Evolutionary conservation across 2,329 filamentous ascomycete species (phyloP), one percentile per base, ranked within the genome.

Genomic region (Colletotrichum brevisporum): DNA sequence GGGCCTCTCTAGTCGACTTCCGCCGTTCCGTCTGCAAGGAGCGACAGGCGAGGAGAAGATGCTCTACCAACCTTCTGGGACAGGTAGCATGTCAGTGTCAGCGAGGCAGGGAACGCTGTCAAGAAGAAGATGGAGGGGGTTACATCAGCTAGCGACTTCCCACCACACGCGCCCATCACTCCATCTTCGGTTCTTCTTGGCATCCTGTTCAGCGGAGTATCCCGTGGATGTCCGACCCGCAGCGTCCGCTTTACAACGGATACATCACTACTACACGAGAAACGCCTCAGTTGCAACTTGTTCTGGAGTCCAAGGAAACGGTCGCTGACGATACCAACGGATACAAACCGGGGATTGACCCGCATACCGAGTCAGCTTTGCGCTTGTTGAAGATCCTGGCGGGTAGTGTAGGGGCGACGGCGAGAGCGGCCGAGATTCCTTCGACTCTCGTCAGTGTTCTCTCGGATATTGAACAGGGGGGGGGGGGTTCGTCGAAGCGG

Each of bases 1-100:
- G 45, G 54, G 53, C 64, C 61, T 71, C 41, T 69, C 70, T 71
- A 68, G 13, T 61, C 31, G 45, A 39, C 41, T 71, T 59, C 70
- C 70, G 68, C 48, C 39, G 51, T 71, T 54, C 70, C 70, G 61
- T 41, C 59, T 71, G 70, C 70, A 69, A 55, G 64, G 64, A 65
- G 64, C 43, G 61, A 50, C 39, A 50, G 24, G 61, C 48, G 39
- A 43, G 67, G 53, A 60, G 31, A 50, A 70, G 36, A 54, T 16
- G 59, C 54, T 52, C 52, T 58, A 71, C 57, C 63, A 71, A 45
- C 58, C 52, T 55, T 51, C 55, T 64, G 57, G 63, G 59, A 68
- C 63, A 31, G 21, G 45, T 39, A 53, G 18, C 45, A 50, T 21
- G 36, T 61, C 26, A 18, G 31, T 56, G 62, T 26, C 47, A 55